Base-by-base conservation (phyloP, 169 alveolate genomes). In the Toxoplasma gondii region DNA sequence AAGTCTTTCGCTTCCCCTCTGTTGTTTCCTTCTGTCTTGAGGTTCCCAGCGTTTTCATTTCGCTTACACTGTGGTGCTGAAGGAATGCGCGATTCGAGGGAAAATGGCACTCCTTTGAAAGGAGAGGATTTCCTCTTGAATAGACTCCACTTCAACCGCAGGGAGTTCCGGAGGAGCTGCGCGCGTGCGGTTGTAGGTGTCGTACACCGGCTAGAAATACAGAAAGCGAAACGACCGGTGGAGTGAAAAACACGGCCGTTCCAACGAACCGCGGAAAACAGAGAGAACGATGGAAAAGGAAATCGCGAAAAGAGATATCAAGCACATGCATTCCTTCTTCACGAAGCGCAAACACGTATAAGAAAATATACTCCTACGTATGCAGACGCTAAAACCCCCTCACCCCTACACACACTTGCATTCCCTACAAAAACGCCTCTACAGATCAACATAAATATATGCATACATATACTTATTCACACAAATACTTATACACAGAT, bases 91-190 rank as follows among this genome's bases (percentile, higher is more conserved):
- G 67, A 82, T 43, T 1, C 69, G 38, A 43, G 90, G 90, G 31
- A 43, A 22, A 31, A 82, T 82, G 1, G 38, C 41, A 5, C 31
- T 49, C 24, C 24, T 19, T 43, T 82, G n/a, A 36, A 82, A 82
- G 44, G 53, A 34, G 19, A 2, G 5, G 1, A 41, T 43, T 82
- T 82, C 69, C 39, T 36, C 64, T 16, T 39, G 31, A 7, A 82
- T 4, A 39, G 53, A 38, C 41, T 12, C 90, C 2, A 43, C 53
- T 22, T 82, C 90, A 82, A 82, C 29, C 69, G 27, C 27, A 4
- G 90, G 90, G 39, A 82, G 36, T 36, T 43, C 90, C 41, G 90
- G 67, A 34, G 90, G 67, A 2, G 41, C 38, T 1, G 90, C 90
- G 1, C 90, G 90, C 41, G 67, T 43, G 41, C 41, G 38, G 67